A percentile compares a stretch with the other conserved stretches of the same genome.
phyloP scores from a whole-genome alignment of 257 asterid species.

The Solanum bulbocastanum region DNA sequence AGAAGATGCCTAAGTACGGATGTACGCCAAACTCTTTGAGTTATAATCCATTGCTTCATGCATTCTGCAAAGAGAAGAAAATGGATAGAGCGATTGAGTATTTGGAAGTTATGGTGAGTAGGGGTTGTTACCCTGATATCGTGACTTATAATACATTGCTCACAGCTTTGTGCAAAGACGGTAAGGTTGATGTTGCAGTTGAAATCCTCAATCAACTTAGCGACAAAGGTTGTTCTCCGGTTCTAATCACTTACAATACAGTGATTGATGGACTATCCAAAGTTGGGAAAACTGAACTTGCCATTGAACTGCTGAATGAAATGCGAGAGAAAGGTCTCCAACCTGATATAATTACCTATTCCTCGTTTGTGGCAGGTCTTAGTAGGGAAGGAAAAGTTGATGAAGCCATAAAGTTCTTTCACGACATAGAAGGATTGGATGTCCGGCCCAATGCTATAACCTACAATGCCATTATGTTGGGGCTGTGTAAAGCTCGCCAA shows the following conservation, averaged over 20 bases:
- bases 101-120: slow-evolving; percentile 66
- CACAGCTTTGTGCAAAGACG: slow-evolving; percentile 77
- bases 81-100: slow-evolving; percentile 82
- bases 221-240: slow-evolving; percentile 64
- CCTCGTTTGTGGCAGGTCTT: slow-evolving; percentile 60
- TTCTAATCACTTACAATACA: slow-evolving; percentile 68
- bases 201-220: slow-evolving; percentile 64
- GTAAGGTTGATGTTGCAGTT: slow-evolving; percentile 70
- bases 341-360: slow-evolving; percentile 67
- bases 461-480: slow-evolving; percentile 65
- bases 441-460: slow-evolving; percentile 56
- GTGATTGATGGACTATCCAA: slow-evolving; percentile 82
- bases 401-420: slow-evolving; percentile 54
- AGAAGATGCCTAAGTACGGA: slow-evolving; percentile 71
- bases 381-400: slow-evolving; percentile 75
- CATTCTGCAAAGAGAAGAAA: slow-evolving; percentile 80
- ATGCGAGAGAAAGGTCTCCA: slow-evolving; percentile 58
- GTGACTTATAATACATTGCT: slow-evolving; percentile 84
- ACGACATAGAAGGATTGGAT: slow-evolving; percentile 51
- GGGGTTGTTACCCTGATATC: slow-evolving; percentile 81
- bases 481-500: slow-evolving; percentile 73
- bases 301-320: slow-evolving; percentile 47
- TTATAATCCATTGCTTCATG: slow-evolving; percentile 77
- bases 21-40: slow-evolving; percentile 76
- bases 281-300: slow-evolving; percentile 54